phyloP scores from a whole-genome alignment of 768 basidiomycete species.

The Fomitopsis serialis region DNA sequence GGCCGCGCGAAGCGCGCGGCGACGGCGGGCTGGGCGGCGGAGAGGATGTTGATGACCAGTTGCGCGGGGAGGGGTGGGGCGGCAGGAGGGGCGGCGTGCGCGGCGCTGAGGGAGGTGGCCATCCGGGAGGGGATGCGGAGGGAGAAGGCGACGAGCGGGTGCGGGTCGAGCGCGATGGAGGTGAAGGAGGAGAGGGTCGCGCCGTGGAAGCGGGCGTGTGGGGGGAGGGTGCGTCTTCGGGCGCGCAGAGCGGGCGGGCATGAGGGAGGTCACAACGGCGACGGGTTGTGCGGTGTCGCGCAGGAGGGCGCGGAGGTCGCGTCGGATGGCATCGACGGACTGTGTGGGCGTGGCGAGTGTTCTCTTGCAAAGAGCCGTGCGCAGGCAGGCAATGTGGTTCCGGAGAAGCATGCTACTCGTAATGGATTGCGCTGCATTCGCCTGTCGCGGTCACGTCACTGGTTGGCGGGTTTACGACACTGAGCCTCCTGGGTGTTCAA shows the following conservation, averaged over 20 bases:
- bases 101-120: slow-evolving; percentile 50
- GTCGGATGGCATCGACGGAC: slow-evolving; percentile 4
- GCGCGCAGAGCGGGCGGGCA: slow-evolving; percentile 28
- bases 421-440: neutral
- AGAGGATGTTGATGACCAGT: slow-evolving; percentile 79
- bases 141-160: slow-evolving; percentile 85
- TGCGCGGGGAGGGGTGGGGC: slow-evolving; percentile 25
- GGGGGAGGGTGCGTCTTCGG: neutral
- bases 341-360: neutral
- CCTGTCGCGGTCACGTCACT: too few species aligned
- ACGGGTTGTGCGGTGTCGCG: slow-evolving; percentile 81
- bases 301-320: slow-evolving; percentile 50
- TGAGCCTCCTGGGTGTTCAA: too few species aligned
- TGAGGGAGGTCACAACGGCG: slow-evolving; percentile 72
- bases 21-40: slow-evolving; percentile 53
- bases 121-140: slow-evolving; percentile 87
- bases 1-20: slow-evolving; percentile 72
- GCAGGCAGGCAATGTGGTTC: neutral
- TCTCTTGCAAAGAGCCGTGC: neutral
- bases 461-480: too few species aligned
- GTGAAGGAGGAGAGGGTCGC: slow-evolving; percentile 93
- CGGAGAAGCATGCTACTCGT: neutral
- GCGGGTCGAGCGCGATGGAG: slow-evolving; percentile 85
- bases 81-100: slow-evolving; percentile 13
- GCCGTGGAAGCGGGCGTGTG: slow-evolving; percentile 56